phyloP scores from a whole-genome alignment of 2,329 filamentous ascomycete species.

The Lachnellula willkommii region DNA sequence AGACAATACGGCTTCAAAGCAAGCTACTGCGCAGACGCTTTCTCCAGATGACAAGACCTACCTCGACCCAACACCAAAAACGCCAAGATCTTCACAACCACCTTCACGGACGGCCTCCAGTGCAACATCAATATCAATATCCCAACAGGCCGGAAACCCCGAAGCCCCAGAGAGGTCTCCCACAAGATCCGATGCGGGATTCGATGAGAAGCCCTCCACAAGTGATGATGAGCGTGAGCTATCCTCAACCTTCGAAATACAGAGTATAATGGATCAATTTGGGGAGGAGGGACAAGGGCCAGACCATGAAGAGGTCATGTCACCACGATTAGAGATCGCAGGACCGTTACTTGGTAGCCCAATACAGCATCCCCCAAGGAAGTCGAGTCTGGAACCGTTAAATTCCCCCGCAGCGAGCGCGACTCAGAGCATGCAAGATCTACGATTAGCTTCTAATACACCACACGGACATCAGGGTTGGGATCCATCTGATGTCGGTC shows the following conservation, averaged over 20 bases:
- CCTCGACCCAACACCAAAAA: constrained; percentile 43
- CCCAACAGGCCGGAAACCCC: constrained; percentile 32
- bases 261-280: constrained; percentile 97
- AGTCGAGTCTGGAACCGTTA: constrained; percentile 77
- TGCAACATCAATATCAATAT: constrained; percentile 32
- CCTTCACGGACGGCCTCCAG: constrained; percentile 34
- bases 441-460: constrained; percentile 22
- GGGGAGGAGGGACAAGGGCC: constrained; percentile 67
- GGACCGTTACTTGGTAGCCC: constrained; percentile 67
- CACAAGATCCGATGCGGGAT: constrained; percentile 48
- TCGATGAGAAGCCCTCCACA: constrained; percentile 51
- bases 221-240: constrained; percentile 63
- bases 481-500: constrained; percentile 29
- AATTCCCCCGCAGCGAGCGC: constrained; percentile 26
- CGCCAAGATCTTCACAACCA: constrained; percentile 37
- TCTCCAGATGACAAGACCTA: constrained; percentile 35
- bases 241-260: constrained; percentile 77
- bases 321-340: constrained; percentile 76
- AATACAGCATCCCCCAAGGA: constrained; percentile 69
- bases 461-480: constrained; percentile 9
- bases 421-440: constrained; percentile 26
- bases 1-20: constrained; percentile 8
- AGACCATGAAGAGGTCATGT: constrained; percentile 82
- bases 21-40: constrained; percentile 7
- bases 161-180: constrained; percentile 42